A percentile compares a stretch with the other conserved stretches of the same genome.
Conservation (phyloP, 352 stramenopile genomes). For the Phytopythium delawarense region DNA sequence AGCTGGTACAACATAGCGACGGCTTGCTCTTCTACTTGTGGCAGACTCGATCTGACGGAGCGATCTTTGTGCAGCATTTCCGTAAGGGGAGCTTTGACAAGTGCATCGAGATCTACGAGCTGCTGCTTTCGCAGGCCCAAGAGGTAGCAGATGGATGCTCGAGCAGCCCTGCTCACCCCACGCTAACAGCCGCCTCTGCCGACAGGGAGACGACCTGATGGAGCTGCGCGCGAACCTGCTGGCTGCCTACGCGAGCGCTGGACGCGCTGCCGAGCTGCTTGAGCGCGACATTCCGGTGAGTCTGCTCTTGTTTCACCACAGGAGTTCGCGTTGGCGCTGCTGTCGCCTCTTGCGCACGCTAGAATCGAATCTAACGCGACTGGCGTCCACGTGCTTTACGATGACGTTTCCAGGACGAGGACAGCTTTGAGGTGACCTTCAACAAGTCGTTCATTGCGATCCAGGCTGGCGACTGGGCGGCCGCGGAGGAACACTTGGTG, state of each 20-base stretch:
- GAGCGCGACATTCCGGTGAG: constrained; percentile 45
- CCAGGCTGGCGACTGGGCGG: constrained; percentile 48
- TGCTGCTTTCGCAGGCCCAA: constrained; percentile 39
- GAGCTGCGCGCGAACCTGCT: constrained; percentile 79
- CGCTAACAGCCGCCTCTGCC: neutral
- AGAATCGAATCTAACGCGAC: neutral
- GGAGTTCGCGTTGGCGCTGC: neutral
- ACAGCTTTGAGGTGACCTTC: constrained; percentile 78
- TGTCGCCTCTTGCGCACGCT: neutral
- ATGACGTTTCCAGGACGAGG: constrained; percentile 38
- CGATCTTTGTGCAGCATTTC: constrained; percentile 39
- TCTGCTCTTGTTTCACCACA: neutral
- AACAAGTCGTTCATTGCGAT: constrained; percentile 85
- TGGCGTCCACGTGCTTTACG: neutral
- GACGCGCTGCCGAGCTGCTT: constrained; percentile 48
- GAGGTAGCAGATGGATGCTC: constrained; percentile 16
- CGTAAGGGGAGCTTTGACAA: constrained; percentile 58
- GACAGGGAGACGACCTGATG: constrained; percentile 56
- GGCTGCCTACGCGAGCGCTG: constrained; percentile 64
- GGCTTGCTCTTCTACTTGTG: neutral
- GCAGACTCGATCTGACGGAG: constrained; percentile 6
- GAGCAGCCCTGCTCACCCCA: neutral
- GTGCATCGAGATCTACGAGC: constrained; percentile 75
- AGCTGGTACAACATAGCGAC: constrained; percentile 33
- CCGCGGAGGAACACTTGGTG: constrained; percentile 37